Evolutionary conservation across 352 stramenopile genomes (phyloP), one percentile per base, ranked within the genome.

Genomic region (Phytophthora meadii): DNA sequence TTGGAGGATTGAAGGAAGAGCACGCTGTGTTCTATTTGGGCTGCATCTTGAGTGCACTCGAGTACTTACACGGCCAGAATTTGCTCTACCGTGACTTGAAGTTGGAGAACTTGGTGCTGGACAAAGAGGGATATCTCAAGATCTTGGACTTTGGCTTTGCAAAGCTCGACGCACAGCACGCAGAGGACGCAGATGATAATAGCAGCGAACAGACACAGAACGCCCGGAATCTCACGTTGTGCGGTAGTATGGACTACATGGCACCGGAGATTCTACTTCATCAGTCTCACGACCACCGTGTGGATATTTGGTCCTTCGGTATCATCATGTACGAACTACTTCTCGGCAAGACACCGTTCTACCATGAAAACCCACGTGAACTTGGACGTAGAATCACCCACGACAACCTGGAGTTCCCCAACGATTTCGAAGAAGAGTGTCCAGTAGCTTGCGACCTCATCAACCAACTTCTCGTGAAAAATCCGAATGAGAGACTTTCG

Each of bases 71-170:
- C 58, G 73, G 65, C 5, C 61, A 87, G 32, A 78, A 71, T 19
- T 72, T 92, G 62, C 73, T 96, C 27, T 97, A 97, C 52, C 87
- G 90, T 8, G 91, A 97, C 64, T 69, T 97, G n/a, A 97, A 97
- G 68, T 81, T 92, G 8, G 90, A 97, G 66, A 97, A 97, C 63
- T 61, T 97, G 10, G 79, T 97, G 37, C 68, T 97, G 22, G 87
- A 98, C 71, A 58, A 70, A 6, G 74, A 79, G 30, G 96, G 97
- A 15, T 99, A 98, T 77, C 74, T 79, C 22, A 92, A 94, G 44
- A 56, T 94, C 25, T 44, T 94, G 17, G 87, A 95, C 54, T 94
- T 94, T 74, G 84, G 84, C 8, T 90, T 94, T 19, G 74, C 83
- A 39, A 93, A 94, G 70, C 70, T 52, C 4, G 81, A 88, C 36